Evolutionary conservation across 1,284 basidiomycete species (phyloP).

Genomic region (Cryptococcus hybrid): DNA sequence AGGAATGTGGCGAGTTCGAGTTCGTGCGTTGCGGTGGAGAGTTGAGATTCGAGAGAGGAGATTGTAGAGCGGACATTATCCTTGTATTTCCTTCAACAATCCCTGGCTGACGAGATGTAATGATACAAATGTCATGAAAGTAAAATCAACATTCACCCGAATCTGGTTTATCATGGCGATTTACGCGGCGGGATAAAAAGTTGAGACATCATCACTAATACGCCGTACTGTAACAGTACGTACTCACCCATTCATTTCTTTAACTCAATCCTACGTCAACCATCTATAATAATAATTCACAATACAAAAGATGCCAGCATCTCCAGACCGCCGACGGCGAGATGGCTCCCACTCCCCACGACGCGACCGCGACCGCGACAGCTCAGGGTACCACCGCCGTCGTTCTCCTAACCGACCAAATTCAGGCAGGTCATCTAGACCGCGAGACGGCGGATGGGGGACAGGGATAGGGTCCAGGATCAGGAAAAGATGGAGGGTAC

Average conservation of each 20-base stretch:
- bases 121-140: not conserved
- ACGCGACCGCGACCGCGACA: conserved; percentile 9
- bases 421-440: conserved; percentile 7
- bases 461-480: conserved; percentile 10
- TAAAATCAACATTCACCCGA: not conserved
- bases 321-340: conserved; percentile 11
- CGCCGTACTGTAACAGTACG: too few relatives aligned
- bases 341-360: conserved; percentile 12
- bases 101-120: not conserved
- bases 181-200: not conserved
- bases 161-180: not conserved
- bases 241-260: too few relatives aligned
- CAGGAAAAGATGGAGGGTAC: conserved; percentile 2
- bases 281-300: too few relatives aligned
- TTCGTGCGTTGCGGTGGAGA: conserved; percentile 26
- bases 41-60: conserved; percentile 11
- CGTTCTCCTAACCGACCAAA: conserved; percentile 4
- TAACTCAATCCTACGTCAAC: too few relatives aligned
- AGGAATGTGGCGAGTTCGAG: conserved; percentile 39
- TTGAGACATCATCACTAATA: too few relatives aligned
- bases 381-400: not conserved
- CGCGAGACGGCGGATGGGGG: conserved; percentile 24
- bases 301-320: conserved; percentile 6
- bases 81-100: too few relatives aligned
- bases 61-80: conserved; percentile 8